Percentiles rank a stretch among this genome's conserved stretches.
Conservation (phyloP, 2,329 filamentous ascomycete genomes). For the Zopfia rhizophila region DNA sequence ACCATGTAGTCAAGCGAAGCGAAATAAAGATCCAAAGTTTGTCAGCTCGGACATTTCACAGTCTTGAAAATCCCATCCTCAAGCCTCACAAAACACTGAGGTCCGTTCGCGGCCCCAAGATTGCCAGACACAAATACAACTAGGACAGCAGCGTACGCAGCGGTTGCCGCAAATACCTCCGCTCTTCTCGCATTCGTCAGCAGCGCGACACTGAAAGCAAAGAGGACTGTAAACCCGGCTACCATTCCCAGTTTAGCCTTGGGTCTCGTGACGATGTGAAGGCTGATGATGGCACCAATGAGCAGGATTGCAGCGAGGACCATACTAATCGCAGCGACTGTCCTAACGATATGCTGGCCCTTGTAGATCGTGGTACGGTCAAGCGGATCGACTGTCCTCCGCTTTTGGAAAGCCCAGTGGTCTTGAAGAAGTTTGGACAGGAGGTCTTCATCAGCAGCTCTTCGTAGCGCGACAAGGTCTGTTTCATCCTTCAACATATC, state of each 20-base stretch:
- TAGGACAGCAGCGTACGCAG: constrained; percentile 6
- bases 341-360: constrained; percentile 18
- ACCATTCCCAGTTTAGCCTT: constrained; percentile 30
- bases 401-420: not conserved
- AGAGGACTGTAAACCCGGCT: constrained; percentile 32
- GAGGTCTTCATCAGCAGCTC: constrained; percentile 3
- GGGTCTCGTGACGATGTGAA: constrained; percentile 23
- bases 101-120: not conserved
- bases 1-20: too few relatives aligned
- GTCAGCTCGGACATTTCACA: constrained; percentile 13
- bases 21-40: too few relatives aligned
- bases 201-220: constrained; percentile 29
- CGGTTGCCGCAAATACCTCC: constrained; percentile 1
- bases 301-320: constrained; percentile 30
- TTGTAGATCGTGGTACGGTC: constrained; percentile 21
- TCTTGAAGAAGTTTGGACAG: constrained; percentile 5
- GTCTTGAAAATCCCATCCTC: constrained; percentile 13
- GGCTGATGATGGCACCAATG: constrained; percentile 32
- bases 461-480: constrained; percentile 12
- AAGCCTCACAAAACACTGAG: constrained; percentile 14
- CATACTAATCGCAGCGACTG: constrained; percentile 16
- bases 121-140: constrained; percentile 12
- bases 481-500: constrained; percentile 10
- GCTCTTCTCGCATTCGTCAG: not conserved
- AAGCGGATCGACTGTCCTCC: constrained; percentile 5